Base-by-base conservation (phyloP, 495 filamentous ascomycete species). In the Monascus purpureus region DNA sequence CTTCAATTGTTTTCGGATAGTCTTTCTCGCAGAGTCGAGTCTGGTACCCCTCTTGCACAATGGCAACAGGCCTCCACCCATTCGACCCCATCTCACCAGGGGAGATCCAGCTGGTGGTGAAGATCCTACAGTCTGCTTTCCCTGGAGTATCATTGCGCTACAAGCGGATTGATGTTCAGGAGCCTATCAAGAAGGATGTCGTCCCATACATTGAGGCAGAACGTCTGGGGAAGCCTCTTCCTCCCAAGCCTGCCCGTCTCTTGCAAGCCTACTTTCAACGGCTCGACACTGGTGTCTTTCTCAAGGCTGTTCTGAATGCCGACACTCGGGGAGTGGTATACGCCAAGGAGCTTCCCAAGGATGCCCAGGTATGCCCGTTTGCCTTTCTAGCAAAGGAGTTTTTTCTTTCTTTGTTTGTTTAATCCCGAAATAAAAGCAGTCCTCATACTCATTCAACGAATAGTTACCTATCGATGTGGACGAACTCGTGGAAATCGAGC, bases 181-280 rank as follows among this genome's bases (percentile, higher is more conserved):
- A 59, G 11, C 55, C 55, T 3, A 46, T 52, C 33, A 59, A 59
- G 51, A 49, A 47, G 13, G 50, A 57, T 43, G 50, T 57, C 8
- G 25, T 57, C 7, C 49, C 52, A 23, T 59, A 55, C 24, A 53
- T 59, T 20, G 55, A 59, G 29, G 55, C 55, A 6, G 55, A 59
- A 34, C 42, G 53, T 15, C 33, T 57, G 17, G 47, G 51, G 9
- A 43, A 49, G 25, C 50, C 55, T 1, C 31, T 59, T 12, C 55
- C 55, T 7, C 24, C 41, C 4, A 42, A 45, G 6, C 55, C 55
- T 6, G 47, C 53, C 4, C 50, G 55, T 13, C 39, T 61, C 7
- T 40, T 61, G n/a, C 53, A 59, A 17, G 52, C 47, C n/a, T 45
- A 59, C 12, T 61, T 59, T 37, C 55, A 61, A 30, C 53, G 55